phyloP scores from a whole-genome alignment of 805 yeast species.

The Zygosaccharomyces siamensis region DNA sequence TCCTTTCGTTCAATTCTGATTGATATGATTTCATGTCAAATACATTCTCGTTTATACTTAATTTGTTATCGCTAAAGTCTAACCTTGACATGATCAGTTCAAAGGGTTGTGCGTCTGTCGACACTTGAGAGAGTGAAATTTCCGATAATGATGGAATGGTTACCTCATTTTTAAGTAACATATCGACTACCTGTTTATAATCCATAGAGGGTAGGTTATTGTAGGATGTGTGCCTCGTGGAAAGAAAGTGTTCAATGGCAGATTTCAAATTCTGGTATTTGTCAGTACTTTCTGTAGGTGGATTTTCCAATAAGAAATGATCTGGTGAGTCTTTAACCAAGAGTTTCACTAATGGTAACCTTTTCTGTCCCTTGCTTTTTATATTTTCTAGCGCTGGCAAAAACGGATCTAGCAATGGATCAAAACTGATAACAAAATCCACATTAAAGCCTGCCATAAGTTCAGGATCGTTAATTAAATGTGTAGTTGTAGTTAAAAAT shows the following conservation, averaged over 20 bases:
- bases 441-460: conserved; percentile 35
- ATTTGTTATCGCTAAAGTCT: conserved; percentile 9
- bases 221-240: conserved; percentile 13
- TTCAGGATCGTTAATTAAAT: conserved; percentile 35
- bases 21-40: conserved; percentile 36
- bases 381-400: conserved; percentile 31
- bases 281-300: conserved; percentile 12
- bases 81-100: conserved; percentile 11
- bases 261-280: conserved; percentile 24
- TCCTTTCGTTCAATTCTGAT: conserved; percentile 35
- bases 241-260: conserved; percentile 30
- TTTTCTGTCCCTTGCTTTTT: conserved; percentile 19
- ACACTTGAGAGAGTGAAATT: conserved; percentile 6
- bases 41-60: conserved; percentile 12
- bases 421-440: conserved; percentile 47
- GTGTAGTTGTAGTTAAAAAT: conserved; percentile 45
- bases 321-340: conserved; percentile 43
- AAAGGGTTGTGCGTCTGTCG: conserved; percentile 3
- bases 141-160: conserved; percentile 8
- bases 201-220: conserved; percentile 3
- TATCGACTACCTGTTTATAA: conserved; percentile 7
- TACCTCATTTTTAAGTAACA: conserved; percentile 7
- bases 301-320: conserved; percentile 34
- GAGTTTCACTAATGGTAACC: conserved; percentile 44
- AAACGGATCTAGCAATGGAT: conserved; percentile 37